Percentiles rank a stretch among this genome's conserved stretches.
These are phyloP conservation scores for Nemania sp. DNA, from an alignment of 2,329 filamentous ascomycete species.

Conservation along the genomic window DNA sequence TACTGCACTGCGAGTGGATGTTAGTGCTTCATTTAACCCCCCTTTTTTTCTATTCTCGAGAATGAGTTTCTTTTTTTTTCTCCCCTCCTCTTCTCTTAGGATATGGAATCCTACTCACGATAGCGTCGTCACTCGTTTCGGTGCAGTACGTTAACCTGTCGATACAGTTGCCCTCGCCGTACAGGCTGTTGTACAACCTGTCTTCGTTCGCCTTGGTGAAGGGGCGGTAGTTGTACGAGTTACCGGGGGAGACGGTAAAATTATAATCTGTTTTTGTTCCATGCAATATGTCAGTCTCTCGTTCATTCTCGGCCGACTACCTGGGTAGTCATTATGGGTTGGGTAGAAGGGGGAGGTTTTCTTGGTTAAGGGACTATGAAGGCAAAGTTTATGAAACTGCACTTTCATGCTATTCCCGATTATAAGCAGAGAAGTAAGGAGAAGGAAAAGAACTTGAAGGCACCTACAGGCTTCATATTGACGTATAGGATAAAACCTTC, in stretches of 20 bases:
- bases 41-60: too few relatives aligned
- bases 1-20: conserved; percentile 45
- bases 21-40: too few relatives aligned
- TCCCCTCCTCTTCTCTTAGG: too few relatives aligned
- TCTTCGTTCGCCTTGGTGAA: conserved; percentile 54
- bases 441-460: background rate
- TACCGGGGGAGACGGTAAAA: conserved; percentile 59
- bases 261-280: conserved; percentile 51
- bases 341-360: too few relatives aligned
- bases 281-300: background rate
- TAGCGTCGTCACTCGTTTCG: conserved; percentile 51
- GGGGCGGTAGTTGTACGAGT: conserved; percentile 59
- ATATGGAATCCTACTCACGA: conserved; percentile 33
- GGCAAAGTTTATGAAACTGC: too few relatives aligned
- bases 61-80: too few relatives aligned
- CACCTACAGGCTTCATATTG: conserved; percentile 54
- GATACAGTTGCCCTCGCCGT: conserved; percentile 63
- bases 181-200: conserved; percentile 62
- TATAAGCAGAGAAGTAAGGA: too few relatives aligned
- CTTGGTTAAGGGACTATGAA: too few relatives aligned
- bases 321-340: too few relatives aligned
- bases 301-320: background rate
- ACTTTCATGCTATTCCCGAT: too few relatives aligned
- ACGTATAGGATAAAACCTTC: conserved; percentile 58
- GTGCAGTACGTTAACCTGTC: conserved; percentile 62